Percentiles rank a stretch among this genome's conserved stretches.
Evolutionary conservation across 164 flowering plant species (phyloP).

Genomic region (Macadamia tetraphylla): DNA sequence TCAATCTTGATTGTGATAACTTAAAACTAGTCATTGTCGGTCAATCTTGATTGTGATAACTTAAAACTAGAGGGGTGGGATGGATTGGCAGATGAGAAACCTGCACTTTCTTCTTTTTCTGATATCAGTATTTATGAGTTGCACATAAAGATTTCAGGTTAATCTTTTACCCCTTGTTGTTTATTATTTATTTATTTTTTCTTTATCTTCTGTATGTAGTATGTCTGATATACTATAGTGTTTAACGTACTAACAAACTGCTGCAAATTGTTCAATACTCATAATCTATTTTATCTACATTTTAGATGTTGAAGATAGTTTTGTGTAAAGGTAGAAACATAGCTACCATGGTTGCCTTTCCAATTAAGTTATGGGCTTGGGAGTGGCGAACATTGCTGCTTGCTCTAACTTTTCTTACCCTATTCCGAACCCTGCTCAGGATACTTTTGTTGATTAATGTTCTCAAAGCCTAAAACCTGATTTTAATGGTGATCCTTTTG

Average conservation of each 20-base stretch:
- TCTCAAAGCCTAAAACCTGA: not conserved
- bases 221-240: not conserved
- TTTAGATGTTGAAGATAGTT: not conserved
- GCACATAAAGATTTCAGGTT: slow-evolving; percentile 92
- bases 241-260: not conserved
- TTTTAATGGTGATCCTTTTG: not conserved
- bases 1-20: slow-evolving; percentile 53
- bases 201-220: not conserved
- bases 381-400: too few species aligned
- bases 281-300: not conserved
- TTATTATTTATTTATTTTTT: not conserved
- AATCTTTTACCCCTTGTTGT: not conserved
- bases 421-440: not conserved
- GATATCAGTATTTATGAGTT: slow-evolving; percentile 92
- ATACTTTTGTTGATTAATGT: not conserved
- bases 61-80: slow-evolving; percentile 87
- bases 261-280: not conserved
- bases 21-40: slow-evolving; percentile 69
- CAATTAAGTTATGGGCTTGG: too few species aligned
- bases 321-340: not conserved
- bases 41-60: slow-evolving; percentile 53
- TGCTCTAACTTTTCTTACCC: not conserved
- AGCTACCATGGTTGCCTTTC: too few species aligned
- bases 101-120: slow-evolving; percentile 53
- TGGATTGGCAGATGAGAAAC: slow-evolving; percentile 68